These are phyloP conservation scores for Pythium volutum DNA, from an alignment of 352 stramenopile species.

Conservation along the genomic window DNA sequence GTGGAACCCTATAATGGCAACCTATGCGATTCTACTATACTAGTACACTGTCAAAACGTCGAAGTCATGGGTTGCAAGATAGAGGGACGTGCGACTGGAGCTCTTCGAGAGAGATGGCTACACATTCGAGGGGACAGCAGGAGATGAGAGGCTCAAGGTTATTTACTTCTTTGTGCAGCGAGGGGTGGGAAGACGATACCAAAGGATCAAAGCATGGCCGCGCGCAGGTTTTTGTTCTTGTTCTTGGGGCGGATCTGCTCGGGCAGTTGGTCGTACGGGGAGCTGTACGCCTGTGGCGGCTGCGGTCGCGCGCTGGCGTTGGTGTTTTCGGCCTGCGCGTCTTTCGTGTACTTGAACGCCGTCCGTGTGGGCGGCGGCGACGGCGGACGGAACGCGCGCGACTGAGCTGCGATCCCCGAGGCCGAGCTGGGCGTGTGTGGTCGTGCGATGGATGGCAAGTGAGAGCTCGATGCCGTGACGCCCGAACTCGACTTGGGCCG, in stretches of 20 bases:
- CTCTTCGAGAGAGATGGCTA: not conserved
- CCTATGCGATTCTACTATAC: too few species aligned
- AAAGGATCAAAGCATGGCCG: slow-evolving; percentile 8
- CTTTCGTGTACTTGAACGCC: slow-evolving; percentile 74
- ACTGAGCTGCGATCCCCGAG: slow-evolving; percentile 26
- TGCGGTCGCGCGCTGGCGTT: not conserved
- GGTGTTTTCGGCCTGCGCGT: slow-evolving; percentile 34
- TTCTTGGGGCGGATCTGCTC: slow-evolving; percentile 47
- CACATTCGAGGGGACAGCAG: too few species aligned
- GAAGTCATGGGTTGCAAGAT: not conserved
- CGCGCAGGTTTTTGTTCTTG: slow-evolving; percentile 21
- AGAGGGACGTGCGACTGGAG: not conserved
- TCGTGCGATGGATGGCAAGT: slow-evolving; percentile 35
- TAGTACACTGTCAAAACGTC: too few species aligned
- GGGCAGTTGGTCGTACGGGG: slow-evolving; percentile 61
- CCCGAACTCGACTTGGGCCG: slow-evolving; percentile 60
- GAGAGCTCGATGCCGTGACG: slow-evolving; percentile 31
- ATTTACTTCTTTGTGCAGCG: too few species aligned
- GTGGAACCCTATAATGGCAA: too few species aligned
- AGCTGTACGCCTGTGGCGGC: slow-evolving; percentile 56
- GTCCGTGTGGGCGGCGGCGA: slow-evolving; percentile 65
- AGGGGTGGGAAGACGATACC: not conserved
- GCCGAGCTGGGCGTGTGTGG: slow-evolving; percentile 30
- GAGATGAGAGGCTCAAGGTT: too few species aligned
- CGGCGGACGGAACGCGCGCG: slow-evolving; percentile 46